phyloP scores from a whole-genome alignment of 805 yeast genomes.

The Wickerhamomyces chambardii region DNA sequence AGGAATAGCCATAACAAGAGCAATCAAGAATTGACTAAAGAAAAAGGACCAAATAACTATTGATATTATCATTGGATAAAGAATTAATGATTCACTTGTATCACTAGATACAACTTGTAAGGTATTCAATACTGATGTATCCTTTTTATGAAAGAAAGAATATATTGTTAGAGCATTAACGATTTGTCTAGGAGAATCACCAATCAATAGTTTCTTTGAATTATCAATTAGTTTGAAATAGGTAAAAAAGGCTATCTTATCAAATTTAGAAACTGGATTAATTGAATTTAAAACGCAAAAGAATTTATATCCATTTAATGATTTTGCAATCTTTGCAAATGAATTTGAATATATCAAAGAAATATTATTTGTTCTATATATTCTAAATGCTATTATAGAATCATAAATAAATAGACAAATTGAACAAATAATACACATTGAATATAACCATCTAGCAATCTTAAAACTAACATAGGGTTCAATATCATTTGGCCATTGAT shows the following conservation, averaged over 20 bases:
- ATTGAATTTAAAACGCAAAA: conserved; percentile 69
- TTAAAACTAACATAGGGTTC: conserved; percentile 39
- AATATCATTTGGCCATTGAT: conserved; percentile 54
- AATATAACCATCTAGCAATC: conserved; percentile 62
- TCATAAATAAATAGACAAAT: conserved; percentile 49
- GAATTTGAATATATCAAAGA: conserved; percentile 62
- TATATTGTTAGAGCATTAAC: conserved; percentile 69
- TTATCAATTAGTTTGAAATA: conserved; percentile 60
- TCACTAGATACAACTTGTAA: conserved; percentile 51
- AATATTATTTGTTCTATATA: conserved; percentile 53
- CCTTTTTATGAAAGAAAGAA: conserved; percentile 28
- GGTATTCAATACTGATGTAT: conserved; percentile 18
- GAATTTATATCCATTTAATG: conserved; percentile 48
- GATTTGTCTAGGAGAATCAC: conserved; percentile 85
- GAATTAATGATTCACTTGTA: conserved; percentile 56
- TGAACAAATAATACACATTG: conserved; percentile 73
- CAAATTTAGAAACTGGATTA: conserved; percentile 54
- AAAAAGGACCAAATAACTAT: conserved; percentile 67
- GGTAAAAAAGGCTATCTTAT: conserved; percentile 57
- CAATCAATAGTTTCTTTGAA: conserved; percentile 52
- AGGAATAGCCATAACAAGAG: conserved; percentile 42
- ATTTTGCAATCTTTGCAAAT: conserved; percentile 50
- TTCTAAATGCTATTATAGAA: conserved; percentile 44
- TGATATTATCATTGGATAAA: conserved; percentile 70
- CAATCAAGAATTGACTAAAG: conserved; percentile 45